These are phyloP conservation scores for Zarea fungicola DNA, from an alignment of 2,329 filamentous ascomycete species.

Conservation along the genomic window DNA sequence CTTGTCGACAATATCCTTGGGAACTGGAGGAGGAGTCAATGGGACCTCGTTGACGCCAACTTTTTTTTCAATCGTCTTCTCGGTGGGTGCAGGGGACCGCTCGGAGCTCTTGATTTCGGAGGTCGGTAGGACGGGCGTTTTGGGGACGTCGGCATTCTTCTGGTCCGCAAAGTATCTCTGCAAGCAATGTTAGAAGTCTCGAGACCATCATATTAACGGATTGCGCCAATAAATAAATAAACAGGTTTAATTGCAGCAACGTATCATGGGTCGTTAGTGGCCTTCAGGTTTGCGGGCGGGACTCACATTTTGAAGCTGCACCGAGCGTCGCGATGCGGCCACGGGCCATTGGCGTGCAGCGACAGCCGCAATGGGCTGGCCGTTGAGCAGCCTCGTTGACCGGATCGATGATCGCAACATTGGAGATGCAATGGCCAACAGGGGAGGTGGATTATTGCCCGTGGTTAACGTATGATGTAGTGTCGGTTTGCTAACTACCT, in stretches of 20 bases:
- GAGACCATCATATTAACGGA: no score
- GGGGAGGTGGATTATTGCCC: slow-evolving; percentile 27
- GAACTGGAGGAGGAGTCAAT: slow-evolving; percentile 32
- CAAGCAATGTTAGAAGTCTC: slow-evolving; percentile 6
- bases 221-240: no score
- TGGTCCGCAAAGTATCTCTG: slow-evolving; percentile 55
- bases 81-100: slow-evolving; percentile 33
- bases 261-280: no score
- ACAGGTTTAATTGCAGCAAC: no score
- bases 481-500: slow-evolving; percentile 20
- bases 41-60: slow-evolving; percentile 34
- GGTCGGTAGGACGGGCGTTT: slow-evolving; percentile 47
- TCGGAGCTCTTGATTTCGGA: slow-evolving; percentile 48
- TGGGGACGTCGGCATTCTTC: slow-evolving; percentile 46
- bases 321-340: slow-evolving; percentile 29
- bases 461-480: slow-evolving; percentile 20
- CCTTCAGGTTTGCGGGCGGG: neutral
- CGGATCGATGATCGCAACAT: slow-evolving; percentile 67
- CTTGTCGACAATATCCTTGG: slow-evolving; percentile 25
- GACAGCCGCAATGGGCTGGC: slow-evolving; percentile 47
- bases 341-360: slow-evolving; percentile 55
- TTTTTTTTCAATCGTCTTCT: slow-evolving; percentile 33
- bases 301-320: slow-evolving; percentile 14
- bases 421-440: slow-evolving; percentile 43
- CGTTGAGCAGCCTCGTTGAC: slow-evolving; percentile 56